phyloP scores from a whole-genome alignment of 129 eudicot genomes.

The Silybum marianum region DNA sequence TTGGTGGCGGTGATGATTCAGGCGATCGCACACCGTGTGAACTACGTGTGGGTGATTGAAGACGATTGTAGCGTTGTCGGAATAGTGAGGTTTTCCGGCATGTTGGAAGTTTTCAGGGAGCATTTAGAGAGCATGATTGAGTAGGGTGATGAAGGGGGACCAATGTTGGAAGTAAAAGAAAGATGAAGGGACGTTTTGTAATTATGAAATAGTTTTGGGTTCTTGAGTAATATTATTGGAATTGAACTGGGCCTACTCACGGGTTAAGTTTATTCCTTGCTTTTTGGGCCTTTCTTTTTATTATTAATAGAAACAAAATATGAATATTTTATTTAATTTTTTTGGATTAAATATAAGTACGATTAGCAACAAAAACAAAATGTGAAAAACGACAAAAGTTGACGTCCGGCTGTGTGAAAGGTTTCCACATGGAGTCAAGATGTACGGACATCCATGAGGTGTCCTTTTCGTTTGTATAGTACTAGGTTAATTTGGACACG shows the following conservation, averaged over 20 bases:
- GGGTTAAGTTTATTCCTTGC: background rate
- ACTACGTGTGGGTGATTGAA: constrained; percentile 83
- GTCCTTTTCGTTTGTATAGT: background rate
- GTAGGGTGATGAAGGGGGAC: constrained; percentile 3
- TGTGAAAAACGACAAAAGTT: background rate
- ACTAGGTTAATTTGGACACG: background rate
- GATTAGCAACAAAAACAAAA: background rate
- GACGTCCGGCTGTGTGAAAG: background rate
- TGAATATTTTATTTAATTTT: background rate
- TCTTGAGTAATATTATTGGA: background rate
- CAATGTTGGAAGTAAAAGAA: background rate
- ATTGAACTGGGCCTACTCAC: background rate
- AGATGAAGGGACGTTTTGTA: constrained; percentile 17
- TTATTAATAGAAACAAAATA: constrained; percentile 1
- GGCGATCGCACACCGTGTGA: constrained; percentile 76
- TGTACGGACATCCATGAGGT: background rate
- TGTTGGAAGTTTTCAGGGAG: constrained; percentile 65
- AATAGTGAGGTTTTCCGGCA: constrained; percentile 69
- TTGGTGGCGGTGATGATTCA: constrained; percentile 89
- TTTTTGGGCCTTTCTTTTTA: constrained; percentile 1
- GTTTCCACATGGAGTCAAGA: background rate
- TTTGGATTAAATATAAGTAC: background rate
- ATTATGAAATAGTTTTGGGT: constrained; percentile 22
- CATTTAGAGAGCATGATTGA: constrained; percentile 49
- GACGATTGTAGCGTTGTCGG: constrained; percentile 71